Conservation (phyloP, 768 basidiomycete genomes). For the Hygrocybe coccinea region DNA sequence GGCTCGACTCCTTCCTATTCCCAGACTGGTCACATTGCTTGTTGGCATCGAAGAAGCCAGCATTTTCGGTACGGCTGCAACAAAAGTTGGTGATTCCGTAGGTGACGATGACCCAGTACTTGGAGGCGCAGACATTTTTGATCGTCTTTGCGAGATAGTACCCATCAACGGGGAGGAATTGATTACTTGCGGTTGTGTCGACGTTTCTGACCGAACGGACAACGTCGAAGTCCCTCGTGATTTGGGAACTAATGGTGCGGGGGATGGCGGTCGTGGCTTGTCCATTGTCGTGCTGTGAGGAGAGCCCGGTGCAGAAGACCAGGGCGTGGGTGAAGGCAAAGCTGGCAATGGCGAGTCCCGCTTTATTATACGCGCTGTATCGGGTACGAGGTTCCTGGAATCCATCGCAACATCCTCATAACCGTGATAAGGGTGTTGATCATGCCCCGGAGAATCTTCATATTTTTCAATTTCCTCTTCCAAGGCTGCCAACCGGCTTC, state of each 20-base stretch:
- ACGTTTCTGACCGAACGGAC: conserved; percentile 36
- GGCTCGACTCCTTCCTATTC: conserved; percentile 54
- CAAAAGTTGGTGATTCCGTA: conserved; percentile 45
- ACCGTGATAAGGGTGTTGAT: conserved; percentile 21
- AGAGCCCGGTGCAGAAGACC: conserved; percentile 26
- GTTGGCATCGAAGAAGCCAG: conserved; percentile 40
- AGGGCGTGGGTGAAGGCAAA: conserved; percentile 45
- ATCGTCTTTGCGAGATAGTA: conserved; percentile 64
- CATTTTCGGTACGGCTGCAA: conserved; percentile 29
- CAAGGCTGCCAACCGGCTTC: conserved; percentile 52
- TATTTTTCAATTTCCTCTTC: conserved; percentile 51
- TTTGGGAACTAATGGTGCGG: conserved; percentile 43
- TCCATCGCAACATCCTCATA: conserved; percentile 29
- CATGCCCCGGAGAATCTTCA: conserved; percentile 29
- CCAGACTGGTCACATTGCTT: conserved; percentile 30
- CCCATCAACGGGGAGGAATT: conserved; percentile 57
- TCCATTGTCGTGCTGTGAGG: conserved; percentile 31
- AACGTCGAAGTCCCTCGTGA: conserved; percentile 56
- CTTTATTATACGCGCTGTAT: conserved; percentile 40
- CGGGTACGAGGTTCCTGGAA: conserved; percentile 32
- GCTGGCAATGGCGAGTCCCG: conserved; percentile 65
- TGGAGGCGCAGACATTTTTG: conserved; percentile 59
- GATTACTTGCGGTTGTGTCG: conserved; percentile 42
- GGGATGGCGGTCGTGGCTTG: conserved; percentile 43
- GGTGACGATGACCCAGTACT: conserved; percentile 51